Base-by-base conservation (phyloP, 179 eudicot species). In the Beta lomatogona region DNA sequence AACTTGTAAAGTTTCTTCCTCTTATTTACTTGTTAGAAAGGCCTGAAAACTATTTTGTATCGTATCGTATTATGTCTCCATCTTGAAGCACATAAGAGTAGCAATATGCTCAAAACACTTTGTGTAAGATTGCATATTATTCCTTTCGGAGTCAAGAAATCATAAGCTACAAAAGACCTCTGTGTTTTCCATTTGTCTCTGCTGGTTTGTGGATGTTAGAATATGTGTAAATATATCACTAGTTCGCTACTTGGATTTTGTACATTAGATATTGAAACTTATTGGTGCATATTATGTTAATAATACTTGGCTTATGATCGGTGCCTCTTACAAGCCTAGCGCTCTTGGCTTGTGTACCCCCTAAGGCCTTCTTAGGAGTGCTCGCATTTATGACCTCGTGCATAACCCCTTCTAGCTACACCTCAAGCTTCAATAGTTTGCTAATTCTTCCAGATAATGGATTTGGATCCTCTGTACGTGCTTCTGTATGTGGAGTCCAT, bases 41-140 rank as follows among this genome's bases (percentile, higher is more conserved):
- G 63, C 53, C 69, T 73, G 64, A 73, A 48, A 45, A 64, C 16
- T 67, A 21, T 61, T 65, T 21, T 70, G 28, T 48, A 66, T 61
- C 57, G 54, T 68, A 70, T 64, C 52, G 9, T 14, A 71, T 75
- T 65, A 61, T 75, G 71, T 76, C 80, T 64, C 46, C 77, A 75
- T 74, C 77, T 80, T 54, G 36, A 50, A 75, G 73, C 73, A 80
- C 65, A 19, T 55, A 36, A 64, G 73, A n/a, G 63, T 63, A 22
- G 41, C 57, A 59, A 18, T 63, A 61, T 61, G 41, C 81, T 21
- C 75, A 55, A 48, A 65, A n/a, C 57, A 60, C 19, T 60, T 48
- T 72, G 19, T 53, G 48, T 16, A 74, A 74, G 15, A 36, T 36
- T 13, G 31, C 52, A 73, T 36, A 44, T 61, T 61, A 64, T 79